These are phyloP conservation scores for Mortierella alpina DNA, from an alignment of 192 early-diverging fungal genomes.

Conservation along the genomic window DNA sequence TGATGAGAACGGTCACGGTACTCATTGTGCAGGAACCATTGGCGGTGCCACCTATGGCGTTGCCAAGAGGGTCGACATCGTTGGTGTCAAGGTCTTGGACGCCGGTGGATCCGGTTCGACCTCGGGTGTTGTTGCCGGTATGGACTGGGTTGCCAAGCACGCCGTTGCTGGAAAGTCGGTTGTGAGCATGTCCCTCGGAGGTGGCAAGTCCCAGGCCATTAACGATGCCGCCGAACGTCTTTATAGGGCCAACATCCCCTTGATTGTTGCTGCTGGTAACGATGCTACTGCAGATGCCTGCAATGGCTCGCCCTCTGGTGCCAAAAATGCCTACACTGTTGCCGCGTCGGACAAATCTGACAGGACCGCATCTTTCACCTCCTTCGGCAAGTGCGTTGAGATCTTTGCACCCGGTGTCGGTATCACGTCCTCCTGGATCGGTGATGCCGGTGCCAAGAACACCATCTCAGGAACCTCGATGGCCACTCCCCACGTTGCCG, in stretches of 20 bases:
- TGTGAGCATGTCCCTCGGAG: constrained; percentile 72
- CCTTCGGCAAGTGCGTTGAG: constrained; percentile 67
- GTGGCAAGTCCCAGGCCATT: constrained; percentile 56
- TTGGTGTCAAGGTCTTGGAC: constrained; percentile 68
- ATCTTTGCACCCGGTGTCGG: constrained; percentile 71
- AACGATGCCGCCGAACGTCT: constrained; percentile 60
- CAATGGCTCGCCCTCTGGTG: constrained; percentile 60
- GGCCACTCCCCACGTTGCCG: constrained; percentile 68
- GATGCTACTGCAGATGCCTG: constrained; percentile 64
- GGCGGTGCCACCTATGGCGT: constrained; percentile 67
- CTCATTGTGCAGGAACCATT: constrained; percentile 76
- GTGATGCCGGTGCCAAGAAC: constrained; percentile 5
- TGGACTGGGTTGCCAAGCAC: constrained; percentile 84
- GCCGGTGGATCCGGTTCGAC: constrained; percentile 55
- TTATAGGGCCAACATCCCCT: constrained; percentile 61
- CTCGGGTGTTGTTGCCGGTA: constrained; percentile 73
- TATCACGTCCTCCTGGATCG: constrained; percentile 60
- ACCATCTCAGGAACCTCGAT: constrained; percentile 71
- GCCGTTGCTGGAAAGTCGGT: constrained; percentile 90
- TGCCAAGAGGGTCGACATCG: constrained; percentile 66
- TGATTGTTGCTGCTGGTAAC: constrained; percentile 75
- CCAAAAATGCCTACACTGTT: constrained; percentile 55
- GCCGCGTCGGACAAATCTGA: constrained; percentile 57
- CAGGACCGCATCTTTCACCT: constrained; percentile 59
- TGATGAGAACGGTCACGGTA: constrained; percentile 74